A percentile compares a stretch with the other conserved stretches of the same genome.
Evolutionary conservation across 495 filamentous ascomycete species (phyloP).

Genomic region (Peziza echinospora): DNA sequence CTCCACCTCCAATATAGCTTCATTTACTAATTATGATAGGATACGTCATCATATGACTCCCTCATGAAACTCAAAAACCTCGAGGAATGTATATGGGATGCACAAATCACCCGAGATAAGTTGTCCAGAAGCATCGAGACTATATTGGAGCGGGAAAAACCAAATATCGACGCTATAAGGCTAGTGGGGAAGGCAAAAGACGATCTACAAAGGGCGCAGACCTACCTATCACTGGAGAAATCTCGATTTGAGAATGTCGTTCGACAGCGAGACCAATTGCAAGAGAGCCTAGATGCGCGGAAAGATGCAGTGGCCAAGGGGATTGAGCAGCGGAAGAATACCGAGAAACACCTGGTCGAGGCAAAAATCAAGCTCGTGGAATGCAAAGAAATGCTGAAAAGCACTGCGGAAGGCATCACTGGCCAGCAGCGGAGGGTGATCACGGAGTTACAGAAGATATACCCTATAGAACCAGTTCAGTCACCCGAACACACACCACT

Average conservation of each 20-base stretch:
- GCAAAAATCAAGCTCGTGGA: neutral
- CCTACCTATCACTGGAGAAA: conserved; percentile 33
- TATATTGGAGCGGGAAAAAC: conserved; percentile 27
- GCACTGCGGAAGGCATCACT: neutral
- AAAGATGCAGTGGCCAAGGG: neutral
- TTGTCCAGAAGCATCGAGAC: conserved; percentile 57
- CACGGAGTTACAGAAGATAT: neutral
- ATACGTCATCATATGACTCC: conserved; percentile 70
- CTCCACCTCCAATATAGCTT: too few relatives aligned
- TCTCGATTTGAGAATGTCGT: conserved; percentile 29
- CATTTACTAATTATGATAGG: too few relatives aligned
- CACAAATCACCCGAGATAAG: conserved; percentile 50
- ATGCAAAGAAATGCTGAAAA: neutral
- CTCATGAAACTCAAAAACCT: conserved; percentile 76
- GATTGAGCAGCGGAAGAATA: neutral
- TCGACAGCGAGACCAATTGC: neutral
- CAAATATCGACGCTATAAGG: conserved; percentile 3
- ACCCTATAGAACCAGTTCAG: neutral
- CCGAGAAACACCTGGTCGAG: neutral
- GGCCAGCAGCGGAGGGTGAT: neutral
- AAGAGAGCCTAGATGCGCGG: neutral
- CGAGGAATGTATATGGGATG: conserved; percentile 80
- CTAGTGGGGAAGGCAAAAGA: conserved; percentile 1
- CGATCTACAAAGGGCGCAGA: conserved; percentile 4
- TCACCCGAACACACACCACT: too few relatives aligned